Base-by-base conservation (phyloP, 805 yeast genomes). In the Metschnikowia aberdeeniae region DNA sequence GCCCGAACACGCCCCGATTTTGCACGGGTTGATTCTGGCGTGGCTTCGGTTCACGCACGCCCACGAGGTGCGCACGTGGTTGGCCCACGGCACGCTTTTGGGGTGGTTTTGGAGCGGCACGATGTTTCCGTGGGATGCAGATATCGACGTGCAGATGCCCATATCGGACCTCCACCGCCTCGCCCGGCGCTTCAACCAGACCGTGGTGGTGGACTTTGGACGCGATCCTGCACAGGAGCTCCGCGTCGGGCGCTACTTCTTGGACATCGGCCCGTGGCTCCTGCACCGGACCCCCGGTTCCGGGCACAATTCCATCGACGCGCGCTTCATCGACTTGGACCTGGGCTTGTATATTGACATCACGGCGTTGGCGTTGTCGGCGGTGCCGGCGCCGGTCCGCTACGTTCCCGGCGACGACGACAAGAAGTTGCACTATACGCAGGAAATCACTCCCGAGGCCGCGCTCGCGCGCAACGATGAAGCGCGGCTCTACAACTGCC, bases 281-380 rank as follows among this genome's bases (percentile, higher is more conserved):
- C 79, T 86, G 2, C 75, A 75, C 42, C 69, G 90, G 55, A 44
- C 44, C 43, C 67, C 67, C 36, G 77, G 72, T 8, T 71, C 72
- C 47, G 81, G 81, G 5, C 60, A 62, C 40, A 78, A 78, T 51
- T 72, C 72, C 30, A 77, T 77, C 40, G 82, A 78, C 63, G 90
- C 86, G 0, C 67, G 93, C 42, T 82, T 85, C 56, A 79, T 85
- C 44, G 90, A 84, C 60, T 66, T 81, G n/a, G 85, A 81, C 51
- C 75, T 82, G 7, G 93, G 92, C 0, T 62, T 82, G 42, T 85
- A 80, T 56, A 81, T 85, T 43, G 93, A 85, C 60, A 78, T 85
- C 19, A 85, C 93, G 0, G 90, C 81, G 0, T 62, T 83, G 43
- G 73, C 84, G 1, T 45, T 68, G 4, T 46, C 51, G 12, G 10